Evolutionary conservation across 129 eudicot species (phyloP), one percentile per base, ranked within the genome.

Genomic region (Kitagawia praeruptora): DNA sequence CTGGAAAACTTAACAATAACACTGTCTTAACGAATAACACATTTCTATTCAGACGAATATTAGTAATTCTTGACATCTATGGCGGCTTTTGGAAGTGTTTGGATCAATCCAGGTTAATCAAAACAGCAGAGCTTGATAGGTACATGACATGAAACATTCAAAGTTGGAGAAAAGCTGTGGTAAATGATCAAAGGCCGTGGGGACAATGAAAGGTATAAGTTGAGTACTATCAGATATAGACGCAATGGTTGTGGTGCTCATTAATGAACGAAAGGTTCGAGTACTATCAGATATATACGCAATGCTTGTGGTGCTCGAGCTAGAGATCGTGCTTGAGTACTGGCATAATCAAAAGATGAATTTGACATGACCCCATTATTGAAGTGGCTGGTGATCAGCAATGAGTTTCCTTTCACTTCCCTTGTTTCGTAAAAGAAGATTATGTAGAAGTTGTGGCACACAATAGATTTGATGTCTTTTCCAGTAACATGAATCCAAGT

Each of bases 131-230:
- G 23, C 18, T 27, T 31, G 73, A 75, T 13, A 75, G 61, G n/a
- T 45, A 46, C 77, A 45, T 12, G 77, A 19, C 77, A 74, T 25
- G 40, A 46, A 46, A 74, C 58, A 45, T 74, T 46, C 61, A 46
- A 2, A 74, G 77, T 42, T 73, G 16, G 77, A 28, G 34, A 74
- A 74, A 74, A 74, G 37, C 23, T 46, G 61, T 74, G 77, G 77
- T 74, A 34, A 15, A 45, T 44, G 58, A 27, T 39, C 13, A 19
- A 39, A 73, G 77, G 77, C 77, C 61, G 37, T 46, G 58, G 58
- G 77, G 77, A 75, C 51, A 46, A 45, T 75, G 77, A 74, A 74
- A 74, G 77, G 34, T 42, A 12, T 73, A 15, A 42, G 28, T 23
- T 42, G 47, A 42, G 47, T 41, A 73, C 7, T n/a, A 74, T 23